These are phyloP conservation scores for Sonneratia caseolaris DNA, from an alignment of 345 rosid species.

Conservation along the genomic window DNA sequence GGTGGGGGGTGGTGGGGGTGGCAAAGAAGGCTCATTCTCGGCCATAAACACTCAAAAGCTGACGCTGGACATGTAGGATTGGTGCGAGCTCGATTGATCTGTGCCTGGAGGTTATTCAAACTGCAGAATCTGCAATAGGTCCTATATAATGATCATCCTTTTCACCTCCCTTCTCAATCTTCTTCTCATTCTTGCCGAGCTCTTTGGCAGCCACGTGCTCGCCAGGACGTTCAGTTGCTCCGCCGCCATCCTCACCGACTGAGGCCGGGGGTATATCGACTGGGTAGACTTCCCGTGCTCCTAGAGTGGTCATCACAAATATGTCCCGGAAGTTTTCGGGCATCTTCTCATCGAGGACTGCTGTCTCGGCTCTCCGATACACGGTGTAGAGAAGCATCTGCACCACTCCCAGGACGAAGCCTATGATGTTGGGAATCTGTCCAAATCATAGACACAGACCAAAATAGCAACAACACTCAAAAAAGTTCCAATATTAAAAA, in stretches of 20 bases:
- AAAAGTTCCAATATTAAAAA: not conserved
- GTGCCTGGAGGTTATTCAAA: not conserved
- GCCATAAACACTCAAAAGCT: too few relatives aligned
- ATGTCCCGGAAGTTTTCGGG: slow-evolving; percentile 22
- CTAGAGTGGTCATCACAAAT: slow-evolving; percentile 11
- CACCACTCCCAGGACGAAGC: slow-evolving; percentile 54
- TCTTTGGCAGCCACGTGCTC: not conserved
- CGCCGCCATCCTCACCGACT: not conserved
- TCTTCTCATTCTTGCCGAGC: not conserved
- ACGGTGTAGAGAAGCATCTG: slow-evolving; percentile 60
- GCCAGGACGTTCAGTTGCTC: not conserved
- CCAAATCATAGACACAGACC: not conserved
- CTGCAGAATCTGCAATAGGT: not conserved
- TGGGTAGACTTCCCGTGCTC: slow-evolving; percentile 26
- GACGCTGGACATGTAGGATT: too few relatives aligned
- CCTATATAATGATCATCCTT: not conserved
- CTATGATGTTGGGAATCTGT: slow-evolving; percentile 72
- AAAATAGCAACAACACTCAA: not conserved
- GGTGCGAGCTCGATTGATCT: not conserved
- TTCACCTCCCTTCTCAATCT: not conserved
- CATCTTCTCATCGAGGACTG: slow-evolving; percentile 12
- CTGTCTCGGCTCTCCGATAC: slow-evolving; percentile 31
- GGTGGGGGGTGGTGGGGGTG: too few relatives aligned
- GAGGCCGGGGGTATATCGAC: not conserved
- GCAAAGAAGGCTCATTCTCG: too few relatives aligned